Evolutionary conservation across 1,139 yeast species (phyloP).

Genomic region (Geotrichum histeridarum): DNA sequence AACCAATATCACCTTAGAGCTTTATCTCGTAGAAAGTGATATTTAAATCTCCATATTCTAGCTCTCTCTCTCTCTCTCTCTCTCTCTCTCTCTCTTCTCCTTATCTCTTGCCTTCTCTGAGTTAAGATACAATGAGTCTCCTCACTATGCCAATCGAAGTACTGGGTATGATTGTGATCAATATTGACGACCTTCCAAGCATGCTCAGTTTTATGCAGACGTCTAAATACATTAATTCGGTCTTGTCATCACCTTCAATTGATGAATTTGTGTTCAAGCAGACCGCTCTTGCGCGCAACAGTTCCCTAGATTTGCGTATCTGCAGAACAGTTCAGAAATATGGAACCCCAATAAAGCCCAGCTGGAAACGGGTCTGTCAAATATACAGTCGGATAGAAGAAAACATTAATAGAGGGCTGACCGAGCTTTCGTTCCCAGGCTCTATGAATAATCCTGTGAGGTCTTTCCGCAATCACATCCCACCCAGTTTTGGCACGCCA

Average conservation of each 20-base stretch:
- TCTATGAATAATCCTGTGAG: not conserved
- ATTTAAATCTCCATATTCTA: too few species aligned
- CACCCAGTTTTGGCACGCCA: slow-evolving; percentile 5
- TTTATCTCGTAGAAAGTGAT: too few species aligned
- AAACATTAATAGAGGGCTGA: not conserved
- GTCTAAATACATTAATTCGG: not conserved
- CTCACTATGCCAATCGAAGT: slow-evolving; percentile 7
- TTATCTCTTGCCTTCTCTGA: too few species aligned
- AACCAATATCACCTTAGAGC: too few species aligned
- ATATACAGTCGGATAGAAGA: not conserved
- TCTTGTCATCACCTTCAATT: not conserved
- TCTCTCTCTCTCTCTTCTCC: too few species aligned
- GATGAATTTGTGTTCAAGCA: slow-evolving; percentile 1
- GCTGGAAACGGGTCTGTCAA: slow-evolving; percentile 7
- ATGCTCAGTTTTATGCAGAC: not conserved
- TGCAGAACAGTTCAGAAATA: not conserved
- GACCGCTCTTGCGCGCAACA: not conserved
- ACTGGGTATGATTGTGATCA: not conserved
- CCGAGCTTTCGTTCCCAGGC: not conserved
- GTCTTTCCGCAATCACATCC: slow-evolving; percentile 7
- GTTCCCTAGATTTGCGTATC: slow-evolving; percentile 1
- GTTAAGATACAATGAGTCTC: not conserved
- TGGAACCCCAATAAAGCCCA: not conserved
- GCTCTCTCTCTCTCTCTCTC: too few species aligned
- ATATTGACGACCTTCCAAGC: slow-evolving; percentile 9